Conservation (phyloP, 257 asterid species). For the Solanum sejunctum region DNA sequence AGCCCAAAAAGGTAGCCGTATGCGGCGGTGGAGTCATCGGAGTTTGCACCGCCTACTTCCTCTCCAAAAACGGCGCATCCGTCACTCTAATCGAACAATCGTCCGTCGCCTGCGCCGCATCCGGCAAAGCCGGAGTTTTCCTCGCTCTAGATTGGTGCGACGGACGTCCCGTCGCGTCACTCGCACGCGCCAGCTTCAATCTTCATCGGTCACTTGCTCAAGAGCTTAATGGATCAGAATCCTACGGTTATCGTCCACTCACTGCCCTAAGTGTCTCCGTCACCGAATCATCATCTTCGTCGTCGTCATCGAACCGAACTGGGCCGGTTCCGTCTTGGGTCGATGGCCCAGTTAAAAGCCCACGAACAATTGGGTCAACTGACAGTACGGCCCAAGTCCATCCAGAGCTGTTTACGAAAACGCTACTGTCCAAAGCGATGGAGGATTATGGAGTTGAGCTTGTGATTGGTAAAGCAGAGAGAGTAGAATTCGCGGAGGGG, state of each 20-base stretch:
- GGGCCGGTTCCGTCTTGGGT: constrained; percentile 61
- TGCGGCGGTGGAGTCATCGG: constrained; percentile 98
- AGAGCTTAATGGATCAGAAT: constrained; percentile 63
- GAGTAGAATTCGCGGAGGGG: constrained; percentile 44
- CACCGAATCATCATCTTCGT: constrained; percentile 27
- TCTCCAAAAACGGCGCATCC: constrained; percentile 55
- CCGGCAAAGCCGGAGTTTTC: constrained; percentile 93
- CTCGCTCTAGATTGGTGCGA: constrained; percentile 92
- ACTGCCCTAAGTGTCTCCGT: constrained; percentile 55
- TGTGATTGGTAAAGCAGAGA: constrained; percentile 53
- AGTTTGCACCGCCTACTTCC: constrained; percentile 79
- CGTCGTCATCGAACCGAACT: neutral
- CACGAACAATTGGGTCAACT: constrained; percentile 57
- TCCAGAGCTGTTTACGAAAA: constrained; percentile 55
- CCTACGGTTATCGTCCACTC: constrained; percentile 75
- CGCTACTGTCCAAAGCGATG: constrained; percentile 51
- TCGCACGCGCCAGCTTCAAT: constrained; percentile 84
- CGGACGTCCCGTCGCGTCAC: constrained; percentile 47
- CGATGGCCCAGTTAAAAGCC: constrained; percentile 47
- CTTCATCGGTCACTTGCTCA: constrained; percentile 74
- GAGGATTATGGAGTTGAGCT: constrained; percentile 53
- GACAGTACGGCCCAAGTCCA: constrained; percentile 87
- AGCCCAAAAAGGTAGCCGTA: constrained; percentile 50
- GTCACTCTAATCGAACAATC: constrained; percentile 79
- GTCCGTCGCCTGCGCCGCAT: constrained; percentile 82